Evolutionary conservation across 805 yeast species (phyloP).

Genomic region (Candida nemodendra): DNA sequence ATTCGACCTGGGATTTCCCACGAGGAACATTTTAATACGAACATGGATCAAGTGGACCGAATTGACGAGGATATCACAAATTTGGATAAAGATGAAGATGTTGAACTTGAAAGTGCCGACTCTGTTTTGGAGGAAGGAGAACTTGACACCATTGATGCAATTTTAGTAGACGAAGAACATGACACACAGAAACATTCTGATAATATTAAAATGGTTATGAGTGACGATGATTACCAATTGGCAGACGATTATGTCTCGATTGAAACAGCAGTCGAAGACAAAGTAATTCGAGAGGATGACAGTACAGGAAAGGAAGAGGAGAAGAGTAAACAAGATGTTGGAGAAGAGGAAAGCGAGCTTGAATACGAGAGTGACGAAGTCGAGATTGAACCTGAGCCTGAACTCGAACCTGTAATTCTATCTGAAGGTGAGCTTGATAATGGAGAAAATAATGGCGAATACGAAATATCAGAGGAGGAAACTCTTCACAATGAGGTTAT

Average conservation of each 20-base stretch:
- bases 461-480: no score
- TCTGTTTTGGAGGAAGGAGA: slow-evolving; percentile 13
- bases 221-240: slow-evolving; percentile 1
- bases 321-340: background rate
- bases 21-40: slow-evolving; percentile 1
- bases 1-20: slow-evolving; percentile 11
- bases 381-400: slow-evolving; percentile 20
- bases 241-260: slow-evolving; percentile 26
- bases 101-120: slow-evolving; percentile 11
- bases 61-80: slow-evolving; percentile 5
- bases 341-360: slow-evolving; percentile 27
- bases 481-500: no score
- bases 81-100: slow-evolving; percentile 8
- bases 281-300: background rate
- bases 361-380: slow-evolving; percentile 32
- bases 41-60: background rate
- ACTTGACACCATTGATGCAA: slow-evolving; percentile 1
- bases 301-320: background rate
- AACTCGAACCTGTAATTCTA: no score
- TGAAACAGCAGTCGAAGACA: slow-evolving; percentile 6
- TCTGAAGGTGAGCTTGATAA: no score
- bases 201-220: background rate
- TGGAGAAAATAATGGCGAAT: no score
- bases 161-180: background rate
- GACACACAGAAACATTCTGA: background rate